Percentiles rank a stretch among this genome's conserved stretches.
Conservation (phyloP, 1,284 basidiomycete species). For the Cutaneotrichosporon dermatis region DNA sequence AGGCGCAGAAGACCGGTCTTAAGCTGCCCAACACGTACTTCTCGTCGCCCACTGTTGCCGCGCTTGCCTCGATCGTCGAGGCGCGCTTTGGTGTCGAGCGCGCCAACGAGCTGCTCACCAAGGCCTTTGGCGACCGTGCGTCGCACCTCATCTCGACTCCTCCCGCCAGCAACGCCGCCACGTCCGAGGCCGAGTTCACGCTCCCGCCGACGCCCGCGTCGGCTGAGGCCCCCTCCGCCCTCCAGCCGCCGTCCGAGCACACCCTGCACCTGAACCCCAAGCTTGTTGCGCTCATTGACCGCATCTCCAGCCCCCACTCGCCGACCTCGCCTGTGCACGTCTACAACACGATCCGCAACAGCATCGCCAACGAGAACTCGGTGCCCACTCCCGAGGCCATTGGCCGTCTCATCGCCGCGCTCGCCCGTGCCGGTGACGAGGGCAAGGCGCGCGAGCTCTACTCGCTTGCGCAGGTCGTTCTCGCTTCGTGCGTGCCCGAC, state of each 20-base stretch:
- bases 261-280: slow-evolving; percentile 15
- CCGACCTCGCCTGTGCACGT: slow-evolving; percentile 11
- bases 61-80: slow-evolving; percentile 17
- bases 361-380: slow-evolving; percentile 18
- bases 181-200: slow-evolving; percentile 12
- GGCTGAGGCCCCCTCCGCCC: slow-evolving; percentile 2
- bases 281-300: slow-evolving; percentile 23
- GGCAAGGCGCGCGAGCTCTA: slow-evolving; percentile 66
- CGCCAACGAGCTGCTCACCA: slow-evolving; percentile 18
- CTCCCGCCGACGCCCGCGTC: slow-evolving; percentile 12
- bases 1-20: slow-evolving; percentile 3
- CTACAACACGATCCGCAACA: slow-evolving; percentile 14
- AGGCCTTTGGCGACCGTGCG: slow-evolving; percentile 24
- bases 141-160: slow-evolving; percentile 21
- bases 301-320: slow-evolving; percentile 1
- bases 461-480: slow-evolving; percentile 61
- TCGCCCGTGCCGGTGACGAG: slow-evolving; percentile 62
- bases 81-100: slow-evolving; percentile 42
- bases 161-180: slow-evolving; percentile 9
- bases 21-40: slow-evolving; percentile 43
- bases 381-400: slow-evolving; percentile 49
- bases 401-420: slow-evolving; percentile 61
- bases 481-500: slow-evolving; percentile 47
- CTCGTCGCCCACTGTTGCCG: slow-evolving; percentile 43
- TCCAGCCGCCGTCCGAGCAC: slow-evolving; percentile 16